These are phyloP conservation scores for Friedmanniomyces simplex DNA, from an alignment of 495 filamentous ascomycete genomes.

Conservation along the genomic window DNA sequence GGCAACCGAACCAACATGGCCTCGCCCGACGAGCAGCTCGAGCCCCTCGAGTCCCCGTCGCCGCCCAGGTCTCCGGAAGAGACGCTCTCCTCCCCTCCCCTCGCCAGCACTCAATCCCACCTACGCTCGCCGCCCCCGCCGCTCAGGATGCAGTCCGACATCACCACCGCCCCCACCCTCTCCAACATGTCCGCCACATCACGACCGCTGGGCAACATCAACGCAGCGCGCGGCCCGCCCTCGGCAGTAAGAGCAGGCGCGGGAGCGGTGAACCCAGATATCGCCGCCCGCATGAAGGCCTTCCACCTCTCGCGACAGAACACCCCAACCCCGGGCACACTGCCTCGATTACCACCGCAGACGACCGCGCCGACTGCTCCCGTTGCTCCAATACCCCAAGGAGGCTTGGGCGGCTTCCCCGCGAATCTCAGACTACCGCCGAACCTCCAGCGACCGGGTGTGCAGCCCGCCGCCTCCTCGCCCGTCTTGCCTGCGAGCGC, in stretches of 20 bases:
- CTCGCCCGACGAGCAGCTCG: conserved; percentile 7
- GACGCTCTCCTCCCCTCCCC: neutral
- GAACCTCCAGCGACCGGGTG: conserved; percentile 18
- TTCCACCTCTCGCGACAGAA: conserved; percentile 29
- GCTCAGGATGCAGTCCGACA: conserved; percentile 8
- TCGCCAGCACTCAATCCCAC: neutral
- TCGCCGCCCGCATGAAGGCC: conserved; percentile 24
- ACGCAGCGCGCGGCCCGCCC: conserved; percentile 56
- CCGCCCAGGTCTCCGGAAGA: conserved; percentile 11
- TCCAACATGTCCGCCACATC: conserved; percentile 58
- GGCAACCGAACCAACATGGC: neutral
- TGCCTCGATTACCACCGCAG: neutral
- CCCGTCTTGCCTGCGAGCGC: conserved; percentile 27
- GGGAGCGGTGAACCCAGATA: conserved; percentile 9
- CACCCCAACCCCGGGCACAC: conserved; percentile 15
- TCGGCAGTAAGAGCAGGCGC: neutral
- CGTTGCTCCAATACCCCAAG: neutral
- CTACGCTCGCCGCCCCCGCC: neutral
- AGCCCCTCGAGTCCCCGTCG: conserved; percentile 13
- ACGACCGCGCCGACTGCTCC: neutral
- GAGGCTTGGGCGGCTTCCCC: conserved; percentile 22
- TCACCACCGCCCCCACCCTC: conserved; percentile 2
- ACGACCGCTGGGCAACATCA: conserved; percentile 69
- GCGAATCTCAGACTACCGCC: conserved; percentile 23
- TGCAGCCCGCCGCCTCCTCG: conserved; percentile 26